Base-by-base conservation (phyloP, 306 rosid genomes). In the Dryas drummondii region DNA sequence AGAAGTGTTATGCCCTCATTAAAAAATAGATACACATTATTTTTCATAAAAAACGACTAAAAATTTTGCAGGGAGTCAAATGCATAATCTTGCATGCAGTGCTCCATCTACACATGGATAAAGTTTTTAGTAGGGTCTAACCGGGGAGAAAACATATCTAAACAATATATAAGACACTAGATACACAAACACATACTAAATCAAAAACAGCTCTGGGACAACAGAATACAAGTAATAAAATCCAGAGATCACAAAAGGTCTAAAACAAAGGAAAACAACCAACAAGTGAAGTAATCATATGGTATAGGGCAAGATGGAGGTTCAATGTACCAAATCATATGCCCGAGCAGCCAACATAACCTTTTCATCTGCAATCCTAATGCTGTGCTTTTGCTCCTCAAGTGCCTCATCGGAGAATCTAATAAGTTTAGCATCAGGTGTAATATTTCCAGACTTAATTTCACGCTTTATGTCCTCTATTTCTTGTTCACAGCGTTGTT, bases 321-420 rank as follows among this genome's bases (percentile, higher is more conserved):
- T 32, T 57, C 13, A 47, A 71, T 70, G n/a, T 91, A 94, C 99
- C 97, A 94, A 74, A 88, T 94, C 97, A 77, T 94, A 94, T 64
- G 97, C 97, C 81, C 91, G 97, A 78, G 86, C 91, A 55, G 93
- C 99, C 86, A 94, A 85, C 64, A 90, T 77, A 49, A 94, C 97
- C 79, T 94, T 94, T 83, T 94, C 97, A 73, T 94, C 97, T 46
- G 97, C 92, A 82, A 94, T 88, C 85, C 96, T 86, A 73, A 91
- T 81, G 83, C 97, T 91, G 78, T 94, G 98, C 82, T 91, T 94
- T 80, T 94, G 99, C 82, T 94, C 97, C 83, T 94, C 99, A 82
- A 92, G 93, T 47, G 97, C 96, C 76, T 92, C 99, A 79, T 93
- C 94, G 13, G 92, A 93, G 85, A 91, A 91, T 82, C 94, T 80